phyloP scores from a whole-genome alignment of 2,329 filamentous ascomycete genomes.

The Cercospora zeina region DNA sequence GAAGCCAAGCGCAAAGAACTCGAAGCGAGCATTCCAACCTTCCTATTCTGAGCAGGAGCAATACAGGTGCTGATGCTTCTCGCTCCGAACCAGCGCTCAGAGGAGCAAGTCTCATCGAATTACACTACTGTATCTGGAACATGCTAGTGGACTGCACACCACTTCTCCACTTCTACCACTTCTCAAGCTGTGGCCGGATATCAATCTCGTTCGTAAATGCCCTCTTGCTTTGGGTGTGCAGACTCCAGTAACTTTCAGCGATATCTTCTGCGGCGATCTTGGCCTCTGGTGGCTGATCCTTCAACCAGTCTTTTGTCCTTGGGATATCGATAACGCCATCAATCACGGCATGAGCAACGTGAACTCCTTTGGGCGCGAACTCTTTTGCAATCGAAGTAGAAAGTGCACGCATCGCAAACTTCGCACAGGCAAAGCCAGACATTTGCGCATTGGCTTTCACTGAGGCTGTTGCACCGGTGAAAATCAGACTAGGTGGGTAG shows the following conservation, averaged over 20 bases:
- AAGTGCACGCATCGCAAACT: slow-evolving; percentile 75
- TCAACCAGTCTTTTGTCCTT: slow-evolving; percentile 61
- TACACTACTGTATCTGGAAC: not conserved
- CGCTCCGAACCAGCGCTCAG: too few species aligned
- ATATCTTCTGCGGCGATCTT: slow-evolving; percentile 82
- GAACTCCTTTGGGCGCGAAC: slow-evolving; percentile 80
- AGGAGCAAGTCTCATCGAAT: not conserved
- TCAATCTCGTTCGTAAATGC: slow-evolving; percentile 82
- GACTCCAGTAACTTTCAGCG: slow-evolving; percentile 80
- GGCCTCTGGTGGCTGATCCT: slow-evolving; percentile 58
- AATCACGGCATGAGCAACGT: slow-evolving; percentile 73
- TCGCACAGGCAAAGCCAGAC: slow-evolving; percentile 71
- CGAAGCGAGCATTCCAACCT: slow-evolving; percentile 46
- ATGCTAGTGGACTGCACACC: not conserved
- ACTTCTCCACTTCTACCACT: slow-evolving; percentile 60
- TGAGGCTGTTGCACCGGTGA: slow-evolving; percentile 83
- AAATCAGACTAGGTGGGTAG: slow-evolving; percentile 75
- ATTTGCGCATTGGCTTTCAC: slow-evolving; percentile 70
- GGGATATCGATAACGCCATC: slow-evolving; percentile 85
- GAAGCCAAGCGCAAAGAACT: slow-evolving; percentile 35
- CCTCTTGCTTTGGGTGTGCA: slow-evolving; percentile 77
- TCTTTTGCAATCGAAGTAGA: slow-evolving; percentile 76
- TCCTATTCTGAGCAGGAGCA: slow-evolving; percentile 41
- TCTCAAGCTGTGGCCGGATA: slow-evolving; percentile 77
- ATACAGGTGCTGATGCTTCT: not conserved